These are phyloP conservation scores for Dactylonectria macrodidyma DNA, from an alignment of 2,329 filamentous ascomycete species.

Conservation along the genomic window DNA sequence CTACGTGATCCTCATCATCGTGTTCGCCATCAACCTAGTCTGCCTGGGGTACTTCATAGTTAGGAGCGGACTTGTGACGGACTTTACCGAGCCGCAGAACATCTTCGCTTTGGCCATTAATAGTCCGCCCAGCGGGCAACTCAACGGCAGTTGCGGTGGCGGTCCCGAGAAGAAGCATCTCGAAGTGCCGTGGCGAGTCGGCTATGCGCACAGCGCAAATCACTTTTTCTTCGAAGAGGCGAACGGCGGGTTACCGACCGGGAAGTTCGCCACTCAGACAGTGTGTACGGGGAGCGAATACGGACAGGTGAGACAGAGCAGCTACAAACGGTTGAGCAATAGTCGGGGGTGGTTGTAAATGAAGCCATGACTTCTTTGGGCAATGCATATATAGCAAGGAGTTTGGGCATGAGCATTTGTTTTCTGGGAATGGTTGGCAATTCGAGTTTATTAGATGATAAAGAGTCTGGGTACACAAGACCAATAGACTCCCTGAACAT, in stretches of 20 bases:
- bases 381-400: slow-evolving; percentile 19
- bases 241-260: slow-evolving; percentile 44
- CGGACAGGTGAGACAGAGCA: slow-evolving; percentile 32
- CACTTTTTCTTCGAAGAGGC: slow-evolving; percentile 62
- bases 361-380: not conserved
- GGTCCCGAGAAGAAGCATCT: slow-evolving; percentile 55
- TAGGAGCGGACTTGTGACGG: slow-evolving; percentile 75
- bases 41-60: slow-evolving; percentile 74
- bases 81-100: slow-evolving; percentile 85
- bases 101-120: slow-evolving; percentile 82
- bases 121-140: slow-evolving; percentile 55
- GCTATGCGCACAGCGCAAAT: slow-evolving; percentile 55
- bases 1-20: slow-evolving; percentile 74
- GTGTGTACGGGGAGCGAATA: slow-evolving; percentile 47
- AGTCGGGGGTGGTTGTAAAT: slow-evolving; percentile 46
- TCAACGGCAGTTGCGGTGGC: slow-evolving; percentile 57
- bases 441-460: not conserved
- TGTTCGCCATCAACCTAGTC: slow-evolving; percentile 77
- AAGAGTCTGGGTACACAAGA: not conserved
- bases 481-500: not conserved
- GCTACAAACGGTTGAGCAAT: slow-evolving; percentile 50
- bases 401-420: not conserved
- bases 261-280: slow-evolving; percentile 53
- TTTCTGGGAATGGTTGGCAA: not conserved
- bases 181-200: slow-evolving; percentile 59